Evolutionary conservation across 2,329 filamentous ascomycete genomes (phyloP), one percentile per base, ranked within the genome.

Genomic region (Blastomyces silverae): DNA sequence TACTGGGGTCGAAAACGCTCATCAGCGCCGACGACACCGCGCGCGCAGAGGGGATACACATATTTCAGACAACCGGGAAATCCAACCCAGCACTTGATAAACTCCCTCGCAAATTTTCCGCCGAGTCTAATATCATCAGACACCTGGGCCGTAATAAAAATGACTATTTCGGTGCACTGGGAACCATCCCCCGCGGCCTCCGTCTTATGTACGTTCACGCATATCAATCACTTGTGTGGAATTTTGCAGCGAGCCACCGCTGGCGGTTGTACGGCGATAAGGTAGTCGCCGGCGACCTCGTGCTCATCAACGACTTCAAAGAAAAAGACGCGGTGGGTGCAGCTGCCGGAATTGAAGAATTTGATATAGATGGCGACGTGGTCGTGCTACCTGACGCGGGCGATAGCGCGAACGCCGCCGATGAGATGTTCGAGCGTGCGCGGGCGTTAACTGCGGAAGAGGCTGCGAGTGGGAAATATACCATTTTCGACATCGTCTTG

Each of bases 181-280:
- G 89, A 73, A 83, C 84, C 63, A 92, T 99, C 67, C 89, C 89
- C 31, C 85, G 92, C 22, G 91, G 90, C 60, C 81, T 97, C 71
- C 86, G 92, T 55, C 85, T 91, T 65, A 97, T 99, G 89, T 99
- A 97, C 74, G 88, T 96, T 20, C 94, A 99, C 75, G 93, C 94
- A 5, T 97, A 97, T 77, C 94, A 99, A 76, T 96, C 90, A 6
- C 85, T 92, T 48, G 87, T 99, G 10, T 99, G 93, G 93, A 99
- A 99, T 78, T 85, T 87, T 69, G 90, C 87, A 15, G 90, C 87
- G 1, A 91, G 90, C 69, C 86, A 89, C 70, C 89, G 94, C 58
- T 96, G 91, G 89, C 84, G 87, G 53, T 79, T 85, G 2, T 89
- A 89, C 73, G 92, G 92, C 61, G 77, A 82, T 66, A 83, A 82